A percentile compares a stretch with the other conserved stretches of the same genome.
Evolutionary conservation across 164 flowering plant genomes (phyloP).

Genomic region (Macadamia tetraphylla): DNA sequence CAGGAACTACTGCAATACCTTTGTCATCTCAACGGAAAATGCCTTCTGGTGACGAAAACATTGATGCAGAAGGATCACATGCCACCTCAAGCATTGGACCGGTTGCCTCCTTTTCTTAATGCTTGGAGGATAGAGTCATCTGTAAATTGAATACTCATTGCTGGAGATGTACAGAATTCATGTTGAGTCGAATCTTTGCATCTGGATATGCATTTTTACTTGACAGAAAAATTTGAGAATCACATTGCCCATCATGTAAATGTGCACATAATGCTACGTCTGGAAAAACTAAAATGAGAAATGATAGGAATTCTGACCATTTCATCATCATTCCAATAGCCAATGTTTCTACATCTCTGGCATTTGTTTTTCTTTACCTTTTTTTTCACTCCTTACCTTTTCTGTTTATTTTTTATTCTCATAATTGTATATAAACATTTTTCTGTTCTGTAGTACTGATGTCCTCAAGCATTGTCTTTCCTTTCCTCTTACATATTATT

Average conservation of each 20-base stretch:
- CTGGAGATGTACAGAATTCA: constrained; percentile 61
- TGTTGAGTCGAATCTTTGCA: constrained; percentile 34
- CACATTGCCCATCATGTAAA: constrained; percentile 43
- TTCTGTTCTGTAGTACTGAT: too few relatives aligned
- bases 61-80: constrained; percentile 51
- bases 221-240: constrained; percentile 33
- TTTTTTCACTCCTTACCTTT: too few relatives aligned
- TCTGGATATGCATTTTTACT: constrained; percentile 36
- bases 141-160: constrained; percentile 59
- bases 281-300: constrained; percentile 23
- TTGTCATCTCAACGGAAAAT: constrained; percentile 63
- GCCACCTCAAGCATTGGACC: constrained; percentile 21
- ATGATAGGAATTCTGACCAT: constrained; percentile 38
- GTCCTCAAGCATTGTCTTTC: too few relatives aligned
- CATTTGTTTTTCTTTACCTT: background rate
- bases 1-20: constrained; percentile 48
- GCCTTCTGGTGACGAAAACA: constrained; percentile 55
- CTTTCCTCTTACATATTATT: background rate
- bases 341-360: constrained; percentile 6
- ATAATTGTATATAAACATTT: background rate
- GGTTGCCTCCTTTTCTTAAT: constrained; percentile 29
- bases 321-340: constrained; percentile 18
- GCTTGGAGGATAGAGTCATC: constrained; percentile 26
- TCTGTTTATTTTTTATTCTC: background rate
- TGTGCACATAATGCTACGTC: constrained; percentile 41